phyloP scores from a whole-genome alignment of 1,284 basidiomycete species.

The Ceratobasidium sp. region DNA sequence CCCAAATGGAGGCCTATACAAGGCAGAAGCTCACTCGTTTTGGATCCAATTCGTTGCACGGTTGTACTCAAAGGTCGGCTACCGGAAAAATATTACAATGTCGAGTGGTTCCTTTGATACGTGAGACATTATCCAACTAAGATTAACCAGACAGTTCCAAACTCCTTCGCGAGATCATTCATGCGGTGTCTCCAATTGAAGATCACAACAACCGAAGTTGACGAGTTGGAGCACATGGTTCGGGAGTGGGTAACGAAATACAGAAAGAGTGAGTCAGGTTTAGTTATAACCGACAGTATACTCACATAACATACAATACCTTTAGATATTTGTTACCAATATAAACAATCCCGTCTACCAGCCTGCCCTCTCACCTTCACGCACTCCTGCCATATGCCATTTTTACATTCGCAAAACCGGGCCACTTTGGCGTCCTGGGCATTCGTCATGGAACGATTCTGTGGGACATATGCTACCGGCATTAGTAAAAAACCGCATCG shows the following conservation, averaged over 20 bases:
- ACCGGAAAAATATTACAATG: constrained; percentile 45
- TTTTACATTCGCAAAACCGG: constrained; percentile 48
- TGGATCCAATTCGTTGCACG: constrained; percentile 32
- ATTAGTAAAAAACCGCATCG: constrained; percentile 44
- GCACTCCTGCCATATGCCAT: constrained; percentile 53
- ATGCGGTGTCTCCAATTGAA: constrained; percentile 42
- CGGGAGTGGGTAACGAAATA: constrained; percentile 46
- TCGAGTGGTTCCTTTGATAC: no score
- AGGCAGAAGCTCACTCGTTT: no score
- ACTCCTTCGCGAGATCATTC: constrained; percentile 43
- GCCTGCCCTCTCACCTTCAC: constrained; percentile 54
- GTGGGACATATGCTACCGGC: constrained; percentile 46
- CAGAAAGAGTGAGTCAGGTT: constrained; percentile 45
- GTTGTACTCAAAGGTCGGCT: constrained; percentile 43
- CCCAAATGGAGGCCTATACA: constrained; percentile 1
- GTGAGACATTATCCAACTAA: neutral
- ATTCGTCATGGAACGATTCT: no score
- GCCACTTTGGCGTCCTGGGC: constrained; percentile 56
- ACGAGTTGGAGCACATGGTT: constrained; percentile 42
- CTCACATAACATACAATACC: neutral
- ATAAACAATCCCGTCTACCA: constrained; percentile 46
- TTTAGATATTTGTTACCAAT: constrained; percentile 55
- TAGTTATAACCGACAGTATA: neutral
- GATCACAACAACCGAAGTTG: constrained; percentile 43
- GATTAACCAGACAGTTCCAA: neutral